Base-by-base conservation (phyloP, 352 stramenopile species). In the Phytophthora kernoviae region DNA sequence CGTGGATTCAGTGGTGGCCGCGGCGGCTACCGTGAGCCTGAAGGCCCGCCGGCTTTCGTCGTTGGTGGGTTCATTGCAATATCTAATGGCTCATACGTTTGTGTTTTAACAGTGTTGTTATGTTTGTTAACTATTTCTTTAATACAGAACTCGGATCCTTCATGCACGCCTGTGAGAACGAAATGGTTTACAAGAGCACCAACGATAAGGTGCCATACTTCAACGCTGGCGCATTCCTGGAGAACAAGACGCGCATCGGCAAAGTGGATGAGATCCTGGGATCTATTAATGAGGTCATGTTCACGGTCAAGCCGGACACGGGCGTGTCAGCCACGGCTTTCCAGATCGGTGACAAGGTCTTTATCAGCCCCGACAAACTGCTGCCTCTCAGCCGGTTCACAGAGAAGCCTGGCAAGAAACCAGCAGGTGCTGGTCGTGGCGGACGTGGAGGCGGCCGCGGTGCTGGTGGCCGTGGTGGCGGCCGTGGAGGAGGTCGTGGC, bases 261-360 rank as follows among this genome's bases (percentile, higher is more conserved):
- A 99, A 99, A 73, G 88, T 99, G 22, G 97, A 99, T 75, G 97
- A 99, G 81, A 98, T 99, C 70, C 90, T 99, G 40, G 97, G 97
- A 39, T 96, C 96, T 43, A 98, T 99, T 59, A 96, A 98, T 62
- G 84, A 98, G 47, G 88, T 97, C 51, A 94, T 95, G 81, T 99
- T 99, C 75, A 99, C 96, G 39, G 80, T 99, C 43, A 99, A 99
- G 73, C 94, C 96, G 27, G 96, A 98, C 60, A 68, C 96, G 20
- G 96, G 96, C 49, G 92, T 99, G 33, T 87, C 94, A 47, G 91
- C 92, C 4, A 96, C 91, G 20, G 98, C 95, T 33, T 99, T 99
- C 84, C 96, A 99, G 82, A 62, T 77, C 17, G 96, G 97, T 12
- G 97, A 99, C 88, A 96, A 98, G 68, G 84, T 99, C 22, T 99